Evolutionary conservation across 2,329 filamentous ascomycete genomes (phyloP), one percentile per base, ranked within the genome.

Genomic region (Myriosclerotinia curreyana): DNA sequence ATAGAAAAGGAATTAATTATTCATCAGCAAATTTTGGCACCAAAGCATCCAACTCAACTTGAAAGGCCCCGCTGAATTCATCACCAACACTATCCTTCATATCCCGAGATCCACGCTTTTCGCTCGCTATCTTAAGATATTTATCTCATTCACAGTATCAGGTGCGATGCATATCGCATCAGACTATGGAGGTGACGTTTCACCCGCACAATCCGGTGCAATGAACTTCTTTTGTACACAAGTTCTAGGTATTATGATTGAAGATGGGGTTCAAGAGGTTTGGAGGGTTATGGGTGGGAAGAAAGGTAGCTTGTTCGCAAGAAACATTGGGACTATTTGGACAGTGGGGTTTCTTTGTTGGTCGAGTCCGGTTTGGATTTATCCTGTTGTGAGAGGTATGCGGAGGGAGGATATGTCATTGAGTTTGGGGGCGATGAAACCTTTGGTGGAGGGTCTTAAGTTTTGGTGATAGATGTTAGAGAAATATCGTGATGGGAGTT

Each of bases 111-210:
- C 28, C 28, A 31, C 54, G 1, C 22, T 46, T 22, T 6, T 72
- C 2, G 68, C 73, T 31, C 69, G 70, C 1, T 76, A 76, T 52
- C 65, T 65, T 20, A 73, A 73, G 34, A 64, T 74, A 17, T 66
- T 74, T 20, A 28, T 74, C 20, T 69, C 74, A 0, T 76, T 75
- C 62, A 60, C 70, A 2, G 25, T 74, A 2, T 76, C 75, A 0
- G 74, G 71, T 0, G 20, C 69, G 2, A 28, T 72, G 22, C 74
- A 75, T 44, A 54, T 68, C 1, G 12, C 69, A 1, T 28, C 64
- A 12, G 69, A 74, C 36, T 42, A 62, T 11, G 25, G 65, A 5
- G 61, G 68, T 14, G 68, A 66, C 1, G 63, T 74, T 1, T 61
- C 69, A 3, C 58, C 58, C 1, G 44, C 69, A 0, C 22, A 60